These are phyloP conservation scores for Leishmania tarentolae DNA, from an alignment of 208 protist species.

Conservation along the genomic window DNA sequence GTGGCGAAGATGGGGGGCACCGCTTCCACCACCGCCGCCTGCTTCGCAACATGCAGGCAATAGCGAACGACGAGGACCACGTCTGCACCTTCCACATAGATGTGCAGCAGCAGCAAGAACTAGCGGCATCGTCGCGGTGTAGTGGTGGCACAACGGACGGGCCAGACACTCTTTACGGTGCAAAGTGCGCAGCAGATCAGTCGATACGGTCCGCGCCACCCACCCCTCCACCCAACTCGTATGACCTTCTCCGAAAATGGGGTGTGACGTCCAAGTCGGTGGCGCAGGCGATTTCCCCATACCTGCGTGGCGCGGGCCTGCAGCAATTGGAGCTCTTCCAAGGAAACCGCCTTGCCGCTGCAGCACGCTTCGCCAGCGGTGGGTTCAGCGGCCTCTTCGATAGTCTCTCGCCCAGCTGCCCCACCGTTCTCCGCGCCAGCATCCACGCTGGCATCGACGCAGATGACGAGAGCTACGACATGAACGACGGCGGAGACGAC, in stretches of 20 bases:
- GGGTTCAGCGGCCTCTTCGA: slow-evolving; percentile 23
- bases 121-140: not conserved
- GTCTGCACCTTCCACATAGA: slow-evolving; percentile 46
- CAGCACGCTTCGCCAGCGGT: slow-evolving; percentile 37
- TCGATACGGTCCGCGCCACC: not conserved
- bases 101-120: slow-evolving; percentile 19
- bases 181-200: too few species aligned
- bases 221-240: not conserved
- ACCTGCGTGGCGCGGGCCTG: slow-evolving; percentile 41
- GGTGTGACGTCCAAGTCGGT: slow-evolving; percentile 33
- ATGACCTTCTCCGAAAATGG: not conserved
- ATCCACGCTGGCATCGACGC: not conserved
- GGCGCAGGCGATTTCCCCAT: slow-evolving; percentile 39
- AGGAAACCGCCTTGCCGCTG: slow-evolving; percentile 33
- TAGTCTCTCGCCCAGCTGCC: not conserved
- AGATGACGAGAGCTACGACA: not conserved
- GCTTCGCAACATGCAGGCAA: slow-evolving; percentile 46
- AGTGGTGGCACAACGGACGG: not conserved
- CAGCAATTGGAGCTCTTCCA: slow-evolving; percentile 61
- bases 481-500: not conserved
- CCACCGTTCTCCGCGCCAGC: not conserved
- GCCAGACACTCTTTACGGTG: not conserved
- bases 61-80: slow-evolving; percentile 38
- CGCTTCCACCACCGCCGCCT: slow-evolving; percentile 63
- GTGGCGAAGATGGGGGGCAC: slow-evolving; percentile 69